Base-by-base conservation (phyloP, 2,329 filamentous ascomycete genomes). In the Beauveria varroae region DNA sequence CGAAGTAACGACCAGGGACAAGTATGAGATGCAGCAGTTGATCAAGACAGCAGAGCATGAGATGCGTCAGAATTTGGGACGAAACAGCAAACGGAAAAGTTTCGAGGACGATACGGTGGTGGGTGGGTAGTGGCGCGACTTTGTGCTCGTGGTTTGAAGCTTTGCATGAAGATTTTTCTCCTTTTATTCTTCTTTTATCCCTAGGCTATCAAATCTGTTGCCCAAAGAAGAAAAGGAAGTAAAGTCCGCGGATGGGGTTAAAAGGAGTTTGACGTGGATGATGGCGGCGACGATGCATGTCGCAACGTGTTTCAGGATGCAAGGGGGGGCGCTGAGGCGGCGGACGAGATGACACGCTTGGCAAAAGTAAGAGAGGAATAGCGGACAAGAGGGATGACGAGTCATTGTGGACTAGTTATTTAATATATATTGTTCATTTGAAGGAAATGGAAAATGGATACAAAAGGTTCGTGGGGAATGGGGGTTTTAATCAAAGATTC, bases 221-320 rank as follows among this genome's bases (percentile, higher is more conserved):
- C 28, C 28, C 8, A 14, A 4, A 14, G 3, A 34, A 34, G 30
- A 14, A 34, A 30, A 12, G 0, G 1, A 41, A 41, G 6, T 8
- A 20, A 22, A 12, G n/a, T 5, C 10, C 6, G 43, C 3, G 43
- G 9, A 20, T 20, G 12, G 34, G 34, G 34, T 37, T 14, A 24
- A 26, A 9, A 40, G 26, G 22, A 22, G 34, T 37, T 37, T 37
- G 34, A 37, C 30, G 34, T 14, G 34, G 34, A 34, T 14, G 41
- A 9, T 59, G 46, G 57, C 41, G 51, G 57, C 44, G 59, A 61
- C 59, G 52, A 55, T 61, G 44, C 18, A 53, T 28, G 59, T 61
- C 52, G 59, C 59, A 61, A 50, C 18, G 14, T 51, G 59, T 61
- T 61, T 61, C 59, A 61, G 59, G 59, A 56, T 40, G 43, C 22